Evolutionary conservation across 2,329 filamentous ascomycete genomes (phyloP), one percentile per base, ranked within the genome.

Genomic region (Alternaria triticina): DNA sequence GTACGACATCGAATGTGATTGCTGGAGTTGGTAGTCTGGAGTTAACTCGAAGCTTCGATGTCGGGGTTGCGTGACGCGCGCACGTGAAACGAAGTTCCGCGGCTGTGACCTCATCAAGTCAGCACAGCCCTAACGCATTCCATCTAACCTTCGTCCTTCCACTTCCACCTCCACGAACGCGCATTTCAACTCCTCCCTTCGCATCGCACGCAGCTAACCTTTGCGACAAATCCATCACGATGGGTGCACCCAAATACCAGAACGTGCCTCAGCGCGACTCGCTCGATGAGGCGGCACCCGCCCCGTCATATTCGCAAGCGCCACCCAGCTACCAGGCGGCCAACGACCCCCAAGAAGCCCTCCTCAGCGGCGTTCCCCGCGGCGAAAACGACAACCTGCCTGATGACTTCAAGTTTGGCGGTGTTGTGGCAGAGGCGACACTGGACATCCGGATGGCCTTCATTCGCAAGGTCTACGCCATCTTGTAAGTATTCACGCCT

Each of bases 341-440:
- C 30, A 86, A 88, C 40, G 84, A 87, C 40, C 80, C 83, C 25
- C 81, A 86, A 64, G 85, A 85, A 73, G 85, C 87, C 22, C 85
- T 91, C 44, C 87, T 92, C 61, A 86, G 86, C 65, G 90, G 86
- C 56, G 79, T 81, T 47, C 89, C 93, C 55, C 89, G 94, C 73
- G 87, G 86, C 78, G 94, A 94, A 81, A 89, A 94, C 77, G 95
- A 97, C 82, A 96, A 97, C 76, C 79, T 98, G 47, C 95, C 95
- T 1, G 95, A 98, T 83, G 95, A 98, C 82, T 98, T 98, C 89
- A 98, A 97, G 87, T 98, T 97, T 77, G 96, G 95, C 72, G 94
- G 94, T 66, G 93, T 91, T 17, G 94, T 98, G 63, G 91, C 94
- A 70, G 96, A 98, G 84, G 95, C 93, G 50, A 97, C 94, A 20